Conservation (phyloP, 495 filamentous ascomycete species). For the Delitschia confertaspora region DNA sequence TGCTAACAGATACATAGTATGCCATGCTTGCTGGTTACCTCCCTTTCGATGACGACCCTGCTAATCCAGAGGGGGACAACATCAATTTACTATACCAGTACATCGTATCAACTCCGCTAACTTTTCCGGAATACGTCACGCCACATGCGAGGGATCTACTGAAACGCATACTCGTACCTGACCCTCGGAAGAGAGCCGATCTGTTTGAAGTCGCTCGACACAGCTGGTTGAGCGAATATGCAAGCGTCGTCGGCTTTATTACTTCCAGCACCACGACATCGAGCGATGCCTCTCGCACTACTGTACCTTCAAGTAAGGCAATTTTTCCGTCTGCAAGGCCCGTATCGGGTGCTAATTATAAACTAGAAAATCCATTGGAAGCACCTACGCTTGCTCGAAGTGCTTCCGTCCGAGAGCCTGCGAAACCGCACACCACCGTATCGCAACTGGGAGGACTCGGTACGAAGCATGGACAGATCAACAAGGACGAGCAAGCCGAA, state of each 20-base stretch:
- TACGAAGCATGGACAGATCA: constrained; percentile 68
- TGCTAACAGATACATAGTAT: constrained; percentile 52
- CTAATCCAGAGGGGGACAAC: constrained; percentile 97
- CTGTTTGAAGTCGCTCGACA: constrained; percentile 96
- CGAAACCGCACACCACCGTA: constrained; percentile 55
- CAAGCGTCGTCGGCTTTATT: constrained; percentile 89
- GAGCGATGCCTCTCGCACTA: constrained; percentile 75
- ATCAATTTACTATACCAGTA: constrained; percentile 99
- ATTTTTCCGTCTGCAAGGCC: constrained; percentile 3
- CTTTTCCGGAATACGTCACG: constrained; percentile 98
- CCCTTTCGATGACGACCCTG: constrained; percentile 98
- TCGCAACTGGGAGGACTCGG: constrained; percentile 55
- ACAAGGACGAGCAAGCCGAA: constrained; percentile 53
- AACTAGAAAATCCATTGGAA: constrained; percentile 46
- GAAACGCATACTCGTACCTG: constrained; percentile 88
- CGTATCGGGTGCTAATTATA: constrained; percentile 30
- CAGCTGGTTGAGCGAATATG: constrained; percentile 96
- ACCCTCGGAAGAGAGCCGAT: constrained; percentile 88
- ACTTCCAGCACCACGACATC: constrained; percentile 88
- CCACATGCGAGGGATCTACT: constrained; percentile 92
- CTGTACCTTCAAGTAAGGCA: constrained; percentile 55
- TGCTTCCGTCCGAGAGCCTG: constrained; percentile 82
- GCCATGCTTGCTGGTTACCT: constrained; percentile 98
- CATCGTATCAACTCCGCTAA: constrained; percentile 93
- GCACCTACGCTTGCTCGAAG: constrained; percentile 65